Evolutionary conservation across 116 monocot genomes (phyloP).

Genomic region (Iris pallida): DNA sequence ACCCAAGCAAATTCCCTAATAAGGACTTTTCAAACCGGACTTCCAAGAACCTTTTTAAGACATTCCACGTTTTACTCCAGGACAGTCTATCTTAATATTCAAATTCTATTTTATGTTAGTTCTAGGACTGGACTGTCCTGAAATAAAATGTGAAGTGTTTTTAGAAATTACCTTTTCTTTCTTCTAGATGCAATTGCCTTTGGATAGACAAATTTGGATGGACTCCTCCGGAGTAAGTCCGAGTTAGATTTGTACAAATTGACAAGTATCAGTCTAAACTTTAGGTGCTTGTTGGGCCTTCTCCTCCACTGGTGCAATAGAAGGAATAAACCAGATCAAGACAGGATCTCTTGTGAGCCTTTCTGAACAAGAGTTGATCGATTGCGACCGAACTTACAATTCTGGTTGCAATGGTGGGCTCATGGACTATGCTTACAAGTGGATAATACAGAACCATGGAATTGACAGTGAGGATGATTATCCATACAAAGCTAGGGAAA

Average conservation of each 20-base stretch:
- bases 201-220: neutral
- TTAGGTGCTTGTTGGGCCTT: constrained; percentile 98
- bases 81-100: no score
- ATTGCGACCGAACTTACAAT: constrained; percentile 81
- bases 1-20: no score
- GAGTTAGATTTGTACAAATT: neutral
- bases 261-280: constrained; percentile 4
- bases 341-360: constrained; percentile 86
- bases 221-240: neutral
- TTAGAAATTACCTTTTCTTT: no score
- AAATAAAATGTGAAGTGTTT: no score
- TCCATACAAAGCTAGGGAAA: constrained; percentile 57
- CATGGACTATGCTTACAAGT: constrained; percentile 95
- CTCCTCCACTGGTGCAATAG: constrained; percentile 95
- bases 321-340: constrained; percentile 93
- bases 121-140: no score
- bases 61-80: no score
- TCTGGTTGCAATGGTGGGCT: constrained; percentile 83
- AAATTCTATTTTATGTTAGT: no score
- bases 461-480: constrained; percentile 89
- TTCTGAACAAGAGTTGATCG: constrained; percentile 90
- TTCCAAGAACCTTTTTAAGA: no score
- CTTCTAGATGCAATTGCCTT: no score
- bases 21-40: no score
- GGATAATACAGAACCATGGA: constrained; percentile 76